phyloP scores from a whole-genome alignment of 257 asterid genomes.

The Scutellaria baicalensis region DNA sequence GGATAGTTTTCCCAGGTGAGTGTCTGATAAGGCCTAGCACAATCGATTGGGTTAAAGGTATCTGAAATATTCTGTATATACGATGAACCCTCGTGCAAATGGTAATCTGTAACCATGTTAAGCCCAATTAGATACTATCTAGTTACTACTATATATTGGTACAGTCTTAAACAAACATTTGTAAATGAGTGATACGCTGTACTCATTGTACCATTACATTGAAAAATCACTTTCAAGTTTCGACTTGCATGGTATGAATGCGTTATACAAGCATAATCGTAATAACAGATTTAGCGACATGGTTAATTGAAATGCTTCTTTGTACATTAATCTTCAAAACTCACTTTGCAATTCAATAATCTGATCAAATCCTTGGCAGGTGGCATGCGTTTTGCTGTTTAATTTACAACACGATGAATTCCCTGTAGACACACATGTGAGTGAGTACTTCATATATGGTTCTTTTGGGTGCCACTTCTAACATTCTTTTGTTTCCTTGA shows the following conservation, averaged over 20 bases:
- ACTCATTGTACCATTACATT: background rate
- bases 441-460: slow-evolving; percentile 8
- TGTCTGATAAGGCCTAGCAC: no score
- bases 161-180: background rate
- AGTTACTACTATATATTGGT: background rate
- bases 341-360: slow-evolving; percentile 4
- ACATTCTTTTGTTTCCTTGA: background rate
- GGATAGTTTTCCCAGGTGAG: no score
- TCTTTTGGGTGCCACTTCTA: background rate
- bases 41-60: no score
- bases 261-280: no score
- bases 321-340: background rate
- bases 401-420: slow-evolving; percentile 78
- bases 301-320: no score
- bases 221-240: background rate
- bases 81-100: background rate
- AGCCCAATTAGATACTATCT: background rate
- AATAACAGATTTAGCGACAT: no score
- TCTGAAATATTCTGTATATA: background rate
- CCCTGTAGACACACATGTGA: slow-evolving; percentile 88
- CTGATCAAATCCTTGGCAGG: slow-evolving; percentile 48
- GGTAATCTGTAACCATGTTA: background rate
- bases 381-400: slow-evolving; percentile 85
- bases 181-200: background rate
- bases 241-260: no score